Conservation (phyloP, 257 asterid genomes). For the Mentha longifolia region DNA sequence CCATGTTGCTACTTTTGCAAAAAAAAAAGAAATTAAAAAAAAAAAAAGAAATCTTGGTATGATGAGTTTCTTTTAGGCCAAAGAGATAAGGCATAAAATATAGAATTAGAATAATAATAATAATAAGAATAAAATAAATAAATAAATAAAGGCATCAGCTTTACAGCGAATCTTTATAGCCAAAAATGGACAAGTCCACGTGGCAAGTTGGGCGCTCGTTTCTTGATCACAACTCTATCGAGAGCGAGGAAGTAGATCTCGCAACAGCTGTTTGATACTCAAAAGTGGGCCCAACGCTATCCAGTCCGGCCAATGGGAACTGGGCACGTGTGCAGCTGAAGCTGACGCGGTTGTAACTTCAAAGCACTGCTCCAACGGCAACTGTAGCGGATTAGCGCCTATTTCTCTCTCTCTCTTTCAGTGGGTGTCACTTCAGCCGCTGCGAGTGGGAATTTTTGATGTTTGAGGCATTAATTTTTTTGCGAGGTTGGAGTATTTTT, state of each 20-base stretch:
- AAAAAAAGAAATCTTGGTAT: not conserved
- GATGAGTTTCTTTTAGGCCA: not conserved
- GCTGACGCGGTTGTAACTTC: constrained; percentile 32
- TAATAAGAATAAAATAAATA: not conserved
- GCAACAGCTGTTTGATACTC: constrained; percentile 38
- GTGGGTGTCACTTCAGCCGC: constrained; percentile 32
- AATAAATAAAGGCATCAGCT: constrained; percentile 20
- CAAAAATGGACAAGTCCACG: constrained; percentile 29
- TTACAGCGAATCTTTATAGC: constrained; percentile 22
- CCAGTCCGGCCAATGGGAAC: constrained; percentile 16
- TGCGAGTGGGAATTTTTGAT: constrained; percentile 29
- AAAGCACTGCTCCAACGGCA: constrained; percentile 18
- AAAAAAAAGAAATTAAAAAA: too few species aligned
- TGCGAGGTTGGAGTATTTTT: not conserved
- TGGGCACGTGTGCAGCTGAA: constrained; percentile 33
- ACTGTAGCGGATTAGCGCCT: constrained; percentile 16
- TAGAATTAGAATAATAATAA: not conserved
- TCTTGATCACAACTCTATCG: constrained; percentile 38
- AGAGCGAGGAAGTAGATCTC: constrained; percentile 36
- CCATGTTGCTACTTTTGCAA: not conserved
- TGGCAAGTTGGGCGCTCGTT: constrained; percentile 46
- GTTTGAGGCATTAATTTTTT: not conserved
- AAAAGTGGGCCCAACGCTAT: constrained; percentile 39
- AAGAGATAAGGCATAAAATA: constrained; percentile 23
- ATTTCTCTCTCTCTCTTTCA: constrained; percentile 11